Evolutionary conservation across 2,329 filamentous ascomycete genomes (phyloP).

Genomic region (Epichloe sibirici): DNA sequence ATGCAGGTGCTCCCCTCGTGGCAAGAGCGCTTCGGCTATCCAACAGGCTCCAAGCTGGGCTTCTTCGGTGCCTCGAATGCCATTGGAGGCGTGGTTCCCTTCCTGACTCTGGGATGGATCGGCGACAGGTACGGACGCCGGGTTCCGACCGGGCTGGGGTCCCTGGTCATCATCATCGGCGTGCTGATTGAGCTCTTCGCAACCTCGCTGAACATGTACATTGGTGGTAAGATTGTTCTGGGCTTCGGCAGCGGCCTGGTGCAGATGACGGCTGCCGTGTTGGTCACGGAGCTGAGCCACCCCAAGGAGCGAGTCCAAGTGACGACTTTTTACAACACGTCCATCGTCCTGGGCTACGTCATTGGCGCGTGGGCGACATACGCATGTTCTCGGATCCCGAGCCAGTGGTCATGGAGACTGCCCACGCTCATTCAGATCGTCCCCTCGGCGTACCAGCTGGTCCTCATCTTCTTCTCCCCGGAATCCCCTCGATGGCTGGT

Average conservation of each 20-base stretch:
- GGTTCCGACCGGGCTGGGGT: constrained; percentile 23
- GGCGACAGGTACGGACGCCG: constrained; percentile 23
- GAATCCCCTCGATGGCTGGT: constrained; percentile 50
- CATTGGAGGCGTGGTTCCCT: constrained; percentile 27
- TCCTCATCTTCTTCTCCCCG: constrained; percentile 37
- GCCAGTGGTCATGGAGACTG: constrained; percentile 37
- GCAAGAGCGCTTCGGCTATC: constrained; percentile 26
- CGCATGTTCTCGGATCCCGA: constrained; percentile 16
- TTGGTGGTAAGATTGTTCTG: constrained; percentile 25
- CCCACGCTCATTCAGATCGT: constrained; percentile 40
- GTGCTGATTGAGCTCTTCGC: constrained; percentile 25
- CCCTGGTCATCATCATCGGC: constrained; percentile 26
- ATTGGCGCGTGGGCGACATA: constrained; percentile 26
- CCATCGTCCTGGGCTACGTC: constrained; percentile 27
- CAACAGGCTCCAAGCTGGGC: constrained; percentile 24
- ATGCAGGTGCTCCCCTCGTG: constrained; percentile 25
- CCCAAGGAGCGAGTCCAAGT: constrained; percentile 27
- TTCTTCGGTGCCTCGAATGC: constrained; percentile 27
- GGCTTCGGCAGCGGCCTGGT: constrained; percentile 25
- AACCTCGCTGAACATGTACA: constrained; percentile 23
- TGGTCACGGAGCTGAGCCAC: constrained; percentile 30
- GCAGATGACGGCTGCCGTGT: constrained; percentile 29
- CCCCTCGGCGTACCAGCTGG: constrained; percentile 29
- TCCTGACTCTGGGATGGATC: constrained; percentile 24
- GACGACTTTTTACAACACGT: constrained; percentile 28